Base-by-base conservation (phyloP, 2,329 filamentous ascomycete genomes). In the Cladorrhinum sp. region DNA sequence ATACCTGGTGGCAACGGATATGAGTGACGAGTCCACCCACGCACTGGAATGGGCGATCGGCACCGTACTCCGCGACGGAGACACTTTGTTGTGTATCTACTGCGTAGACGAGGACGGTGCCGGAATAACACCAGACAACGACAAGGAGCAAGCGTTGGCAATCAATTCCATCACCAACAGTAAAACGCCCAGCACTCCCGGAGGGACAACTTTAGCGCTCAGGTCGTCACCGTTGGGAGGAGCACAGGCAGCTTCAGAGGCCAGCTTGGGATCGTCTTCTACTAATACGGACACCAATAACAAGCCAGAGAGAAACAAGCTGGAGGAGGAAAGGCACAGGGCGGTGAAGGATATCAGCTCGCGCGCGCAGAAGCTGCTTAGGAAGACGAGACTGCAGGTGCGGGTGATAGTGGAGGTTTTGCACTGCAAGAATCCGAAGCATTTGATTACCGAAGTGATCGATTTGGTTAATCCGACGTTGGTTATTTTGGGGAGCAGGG, bases 21-120 rank as follows among this genome's bases (percentile, higher is more conserved):
- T 98, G 2, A 97, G 93, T 67, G 91, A 95, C 39, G 95, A 99
- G 76, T 93, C 94, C 3, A 91, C 91, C 6, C 96, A 98, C 73
- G 95, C 95, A 1, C 81, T 99, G 30, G 95, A 99, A 74, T 99
- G 95, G 95, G 95, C 94, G 0, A 93, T 99, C 59, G 95, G 95
- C 7, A 98, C 94, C 0, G 92, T 98, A 5, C 80, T 99, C 28
- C 86, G 95, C 54, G 93, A 98, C 68, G 95, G 95, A 7, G 95
- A 99, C 72, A 98, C 94, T 0, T 81, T 99, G 36, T 87, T 97
- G 64, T 92, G 92, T 2, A 91, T 98, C 51, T 96, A 96, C 76
- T 96, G 93, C 60, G 88, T 96, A 23, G 92, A 97, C 67, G 94
- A 98, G 73, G 94, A 98, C 68, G 33, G 33, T 10, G 82, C 82